Percentiles rank a stretch among this genome's conserved stretches.
Evolutionary conservation across 2,329 filamentous ascomycete species (phyloP).

Genomic region (Botrytis hyacinthi): DNA sequence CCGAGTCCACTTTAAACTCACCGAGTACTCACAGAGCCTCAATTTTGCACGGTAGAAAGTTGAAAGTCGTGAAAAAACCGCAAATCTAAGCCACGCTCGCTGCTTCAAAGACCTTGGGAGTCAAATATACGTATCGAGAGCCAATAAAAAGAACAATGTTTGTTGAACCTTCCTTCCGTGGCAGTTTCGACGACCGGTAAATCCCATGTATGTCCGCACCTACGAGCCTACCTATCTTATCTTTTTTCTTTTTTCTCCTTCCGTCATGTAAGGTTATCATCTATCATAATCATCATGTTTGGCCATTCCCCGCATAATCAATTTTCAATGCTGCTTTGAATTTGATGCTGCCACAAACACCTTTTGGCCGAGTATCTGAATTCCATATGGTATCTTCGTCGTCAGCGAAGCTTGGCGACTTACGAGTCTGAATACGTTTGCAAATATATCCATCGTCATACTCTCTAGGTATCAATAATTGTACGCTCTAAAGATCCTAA

Average conservation of each 20-base stretch:
- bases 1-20: conserved; percentile 6
- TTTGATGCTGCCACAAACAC: not conserved
- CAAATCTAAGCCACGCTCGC: not conserved
- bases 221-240: not conserved
- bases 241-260: not conserved
- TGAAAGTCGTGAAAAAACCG: not conserved
- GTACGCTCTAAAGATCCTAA: not conserved
- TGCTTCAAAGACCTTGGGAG: not conserved
- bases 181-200: not conserved
- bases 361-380: not conserved
- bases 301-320: not conserved
- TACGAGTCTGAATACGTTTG: conserved; percentile 7
- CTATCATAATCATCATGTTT: not conserved
- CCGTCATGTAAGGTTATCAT: not conserved
- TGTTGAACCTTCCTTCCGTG: not conserved
- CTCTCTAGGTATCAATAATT: not conserved
- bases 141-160: not conserved
- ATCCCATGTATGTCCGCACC: not conserved
- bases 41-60: not conserved
- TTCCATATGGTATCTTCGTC: not conserved
- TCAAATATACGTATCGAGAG: not conserved
- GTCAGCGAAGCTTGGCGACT: conserved; percentile 5
- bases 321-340: not conserved
- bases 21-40: conserved; percentile 15
- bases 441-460: conserved; percentile 1